phyloP scores from a whole-genome alignment of 192 early-diverging fungal species.

The Coemansia sp. region DNA sequence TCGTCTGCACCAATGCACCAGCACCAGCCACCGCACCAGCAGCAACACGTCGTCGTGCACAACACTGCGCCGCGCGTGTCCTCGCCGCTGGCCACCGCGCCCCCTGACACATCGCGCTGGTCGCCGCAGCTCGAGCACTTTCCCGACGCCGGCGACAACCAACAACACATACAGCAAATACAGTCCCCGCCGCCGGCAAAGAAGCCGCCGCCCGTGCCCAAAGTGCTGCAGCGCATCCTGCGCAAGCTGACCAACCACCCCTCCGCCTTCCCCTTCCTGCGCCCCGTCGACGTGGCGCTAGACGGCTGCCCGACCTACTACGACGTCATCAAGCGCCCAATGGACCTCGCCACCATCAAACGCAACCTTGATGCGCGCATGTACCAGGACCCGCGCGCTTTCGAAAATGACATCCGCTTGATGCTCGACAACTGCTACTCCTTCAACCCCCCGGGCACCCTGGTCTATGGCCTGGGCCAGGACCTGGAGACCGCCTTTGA shows the following conservation, averaged over 20 bases:
- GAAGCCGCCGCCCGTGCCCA: slow-evolving; percentile 1
- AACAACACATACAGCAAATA: background rate
- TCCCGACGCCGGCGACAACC: background rate
- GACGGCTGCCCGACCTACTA: slow-evolving; percentile 67
- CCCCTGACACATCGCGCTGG: background rate
- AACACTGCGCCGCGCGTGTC: slow-evolving; percentile 28
- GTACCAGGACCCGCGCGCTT: slow-evolving; percentile 40
- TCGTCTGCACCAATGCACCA: background rate
- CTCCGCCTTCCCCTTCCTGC: slow-evolving; percentile 58
- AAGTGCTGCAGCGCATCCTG: slow-evolving; percentile 30
- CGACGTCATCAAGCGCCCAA: slow-evolving; percentile 62
- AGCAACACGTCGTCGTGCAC: slow-evolving; percentile 2
- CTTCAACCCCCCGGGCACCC: slow-evolving; percentile 71
- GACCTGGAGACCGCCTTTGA: slow-evolving; percentile 58
- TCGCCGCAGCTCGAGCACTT: slow-evolving; percentile 8
- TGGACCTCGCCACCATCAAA: slow-evolving; percentile 64
- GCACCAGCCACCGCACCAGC: slow-evolving; percentile 22
- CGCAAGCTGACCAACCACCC: slow-evolving; percentile 52
- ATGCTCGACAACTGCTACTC: slow-evolving; percentile 64
- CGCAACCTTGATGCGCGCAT: slow-evolving; percentile 34
- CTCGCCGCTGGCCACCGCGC: slow-evolving; percentile 19
- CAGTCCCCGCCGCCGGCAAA: background rate
- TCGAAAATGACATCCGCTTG: slow-evolving; percentile 57
- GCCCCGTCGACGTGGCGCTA: slow-evolving; percentile 60
- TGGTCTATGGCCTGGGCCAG: slow-evolving; percentile 63